A percentile compares a stretch with the other conserved stretches of the same genome.
phyloP scores from a whole-genome alignment of 2,329 filamentous ascomycete genomes.

The Arthrinium puccinioides region DNA sequence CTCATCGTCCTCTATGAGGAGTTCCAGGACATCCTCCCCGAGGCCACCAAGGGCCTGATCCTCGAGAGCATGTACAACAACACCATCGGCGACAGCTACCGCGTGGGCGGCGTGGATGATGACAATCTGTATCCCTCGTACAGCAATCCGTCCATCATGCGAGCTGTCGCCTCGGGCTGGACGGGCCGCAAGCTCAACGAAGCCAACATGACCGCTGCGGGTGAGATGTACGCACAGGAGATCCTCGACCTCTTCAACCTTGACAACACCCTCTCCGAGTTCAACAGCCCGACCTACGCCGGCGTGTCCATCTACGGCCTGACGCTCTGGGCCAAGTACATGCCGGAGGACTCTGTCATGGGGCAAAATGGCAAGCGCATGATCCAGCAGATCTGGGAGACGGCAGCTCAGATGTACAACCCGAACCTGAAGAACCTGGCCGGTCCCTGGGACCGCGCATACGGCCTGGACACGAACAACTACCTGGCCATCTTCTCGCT shows the following conservation, averaged over 20 bases:
- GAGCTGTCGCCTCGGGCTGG: conserved; percentile 42
- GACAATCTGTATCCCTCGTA: conserved; percentile 48
- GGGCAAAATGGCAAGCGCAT: conserved; percentile 33
- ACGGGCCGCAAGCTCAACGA: conserved; percentile 36
- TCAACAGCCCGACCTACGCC: conserved; percentile 34
- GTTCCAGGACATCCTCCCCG: conserved; percentile 29
- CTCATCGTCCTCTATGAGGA: conserved; percentile 44
- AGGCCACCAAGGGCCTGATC: conserved; percentile 23
- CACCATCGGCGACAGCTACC: conserved; percentile 43
- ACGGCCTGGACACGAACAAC: conserved; percentile 46
- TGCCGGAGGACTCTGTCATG: conserved; percentile 35
- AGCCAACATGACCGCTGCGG: conserved; percentile 40
- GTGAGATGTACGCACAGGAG: conserved; percentile 38
- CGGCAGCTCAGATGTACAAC: conserved; percentile 37
- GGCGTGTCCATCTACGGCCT: conserved; percentile 44
- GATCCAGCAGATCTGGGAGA: conserved; percentile 36
- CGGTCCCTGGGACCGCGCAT: conserved; percentile 46
- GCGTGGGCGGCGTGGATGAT: conserved; percentile 41
- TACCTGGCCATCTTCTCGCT: conserved; percentile 41
- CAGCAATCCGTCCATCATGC: conserved; percentile 41
- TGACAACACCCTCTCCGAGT: conserved; percentile 35
- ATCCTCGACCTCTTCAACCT: conserved; percentile 41
- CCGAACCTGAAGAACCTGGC: conserved; percentile 42
- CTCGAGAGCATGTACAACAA: conserved; percentile 37
- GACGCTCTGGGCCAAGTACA: conserved; percentile 43